Conservation (phyloP, 164 flowering plant species). For the Liriodendron chinense region DNA sequence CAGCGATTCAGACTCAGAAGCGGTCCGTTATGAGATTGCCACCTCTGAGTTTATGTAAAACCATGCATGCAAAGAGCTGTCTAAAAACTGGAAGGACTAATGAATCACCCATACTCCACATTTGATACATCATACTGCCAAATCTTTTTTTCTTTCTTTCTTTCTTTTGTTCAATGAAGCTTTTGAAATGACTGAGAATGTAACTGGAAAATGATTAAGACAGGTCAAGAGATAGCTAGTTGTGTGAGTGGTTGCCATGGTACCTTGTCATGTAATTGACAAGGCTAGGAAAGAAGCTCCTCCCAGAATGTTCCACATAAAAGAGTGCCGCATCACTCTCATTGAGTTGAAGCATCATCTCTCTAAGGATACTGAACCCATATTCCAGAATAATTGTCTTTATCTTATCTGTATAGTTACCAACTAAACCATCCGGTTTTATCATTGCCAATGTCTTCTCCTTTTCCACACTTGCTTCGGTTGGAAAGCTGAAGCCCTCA, state of each 20-base stretch:
- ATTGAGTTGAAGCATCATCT: conserved; percentile 47
- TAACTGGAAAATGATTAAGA: conserved; percentile 2
- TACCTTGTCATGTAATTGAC: conserved; percentile 87
- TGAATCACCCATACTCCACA: background rate
- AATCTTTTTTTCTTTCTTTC: no score
- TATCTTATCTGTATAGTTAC: conserved; percentile 51
- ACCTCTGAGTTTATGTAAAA: background rate
- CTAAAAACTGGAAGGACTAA: background rate
- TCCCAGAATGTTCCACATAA: conserved; percentile 72
- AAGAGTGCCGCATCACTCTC: conserved; percentile 41
- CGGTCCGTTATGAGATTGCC: background rate
- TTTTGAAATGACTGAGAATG: background rate
- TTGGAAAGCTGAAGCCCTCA: conserved; percentile 26
- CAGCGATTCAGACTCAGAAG: no score
- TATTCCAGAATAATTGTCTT: conserved; percentile 47
- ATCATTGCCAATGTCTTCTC: conserved; percentile 80
- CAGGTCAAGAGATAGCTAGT: background rate
- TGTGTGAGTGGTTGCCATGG: background rate
- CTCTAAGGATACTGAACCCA: conserved; percentile 54
- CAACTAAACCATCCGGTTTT: conserved; percentile 79
- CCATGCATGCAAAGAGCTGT: background rate
- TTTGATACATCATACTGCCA: background rate
- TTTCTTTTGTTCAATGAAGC: background rate
- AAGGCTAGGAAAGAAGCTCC: conserved; percentile 65
- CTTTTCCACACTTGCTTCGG: conserved; percentile 24